Evolutionary conservation across 2,329 filamentous ascomycete species (phyloP).

Genomic region (Colletotrichum sp.): DNA sequence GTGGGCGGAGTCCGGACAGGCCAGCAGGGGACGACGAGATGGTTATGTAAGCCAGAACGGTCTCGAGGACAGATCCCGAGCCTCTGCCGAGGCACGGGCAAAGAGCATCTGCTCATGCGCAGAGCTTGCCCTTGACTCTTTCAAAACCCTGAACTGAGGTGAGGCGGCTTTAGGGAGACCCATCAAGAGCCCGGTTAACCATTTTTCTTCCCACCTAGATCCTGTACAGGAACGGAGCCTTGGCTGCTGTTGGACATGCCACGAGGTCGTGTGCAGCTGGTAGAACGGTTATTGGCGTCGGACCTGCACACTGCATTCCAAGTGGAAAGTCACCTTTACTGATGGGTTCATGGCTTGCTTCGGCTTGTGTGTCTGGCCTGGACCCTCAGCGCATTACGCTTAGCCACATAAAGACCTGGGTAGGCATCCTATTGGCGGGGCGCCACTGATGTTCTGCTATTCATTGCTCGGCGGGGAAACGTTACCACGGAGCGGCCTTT

Average conservation of each 20-base stretch:
- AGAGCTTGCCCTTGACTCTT: background rate
- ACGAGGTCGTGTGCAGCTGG: background rate
- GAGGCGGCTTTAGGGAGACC: background rate
- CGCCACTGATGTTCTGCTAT: background rate
- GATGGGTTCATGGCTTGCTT: conserved; percentile 2
- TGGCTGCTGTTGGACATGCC: background rate
- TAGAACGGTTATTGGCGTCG: background rate
- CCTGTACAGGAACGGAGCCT: background rate
- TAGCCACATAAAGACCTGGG: background rate
- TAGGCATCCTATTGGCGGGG: background rate
- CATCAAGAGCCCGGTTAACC: background rate
- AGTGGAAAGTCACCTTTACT: background rate
- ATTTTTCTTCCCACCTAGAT: too few relatives aligned
- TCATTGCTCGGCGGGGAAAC: background rate
- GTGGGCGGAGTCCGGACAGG: background rate
- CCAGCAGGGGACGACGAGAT: background rate
- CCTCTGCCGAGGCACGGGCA: background rate
- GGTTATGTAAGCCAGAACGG: background rate
- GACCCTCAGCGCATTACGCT: background rate
- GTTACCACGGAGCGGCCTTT: background rate
- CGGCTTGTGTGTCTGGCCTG: background rate
- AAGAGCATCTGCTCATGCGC: background rate
- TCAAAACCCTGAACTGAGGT: background rate
- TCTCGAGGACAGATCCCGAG: background rate
- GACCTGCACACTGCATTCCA: background rate